These are phyloP conservation scores for Leishmania braziliensis DNA, from an alignment of 208 protist genomes.

Conservation along the genomic window DNA sequence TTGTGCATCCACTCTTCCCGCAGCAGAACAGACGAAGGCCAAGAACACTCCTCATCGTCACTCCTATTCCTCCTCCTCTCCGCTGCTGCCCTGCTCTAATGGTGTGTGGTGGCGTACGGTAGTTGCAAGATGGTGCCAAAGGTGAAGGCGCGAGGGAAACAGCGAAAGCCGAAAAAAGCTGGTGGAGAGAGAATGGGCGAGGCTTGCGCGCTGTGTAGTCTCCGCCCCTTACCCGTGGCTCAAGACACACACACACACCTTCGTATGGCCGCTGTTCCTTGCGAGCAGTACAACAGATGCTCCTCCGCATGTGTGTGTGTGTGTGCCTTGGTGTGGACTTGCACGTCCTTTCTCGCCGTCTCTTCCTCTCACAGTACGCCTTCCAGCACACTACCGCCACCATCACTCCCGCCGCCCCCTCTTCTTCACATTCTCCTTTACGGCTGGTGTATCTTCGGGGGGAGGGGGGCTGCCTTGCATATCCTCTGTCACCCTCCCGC, in stretches of 20 bases:
- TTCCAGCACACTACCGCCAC: background rate
- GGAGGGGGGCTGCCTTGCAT: background rate
- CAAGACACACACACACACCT: background rate
- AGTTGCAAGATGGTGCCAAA: background rate
- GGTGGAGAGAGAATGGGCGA: background rate
- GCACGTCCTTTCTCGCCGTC: background rate
- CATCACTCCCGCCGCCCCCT: background rate
- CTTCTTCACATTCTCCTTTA: background rate
- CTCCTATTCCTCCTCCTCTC: background rate
- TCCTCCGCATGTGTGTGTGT: background rate
- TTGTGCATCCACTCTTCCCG: background rate
- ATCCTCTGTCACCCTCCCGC: background rate
- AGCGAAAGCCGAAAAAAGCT: background rate
- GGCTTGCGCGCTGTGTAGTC: background rate
- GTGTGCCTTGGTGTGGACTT: background rate
- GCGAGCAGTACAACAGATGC: background rate
- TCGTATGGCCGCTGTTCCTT: background rate
- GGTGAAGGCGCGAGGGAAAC: background rate
- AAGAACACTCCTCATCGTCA: background rate
- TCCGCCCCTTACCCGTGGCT: background rate
- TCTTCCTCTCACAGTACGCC: background rate
- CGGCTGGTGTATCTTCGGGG: background rate
- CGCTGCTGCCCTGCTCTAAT: background rate
- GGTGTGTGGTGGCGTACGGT: background rate
- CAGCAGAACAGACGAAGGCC: background rate